Conservation (phyloP, 768 basidiomycete genomes). For the Leccinum pellstonianum region DNA sequence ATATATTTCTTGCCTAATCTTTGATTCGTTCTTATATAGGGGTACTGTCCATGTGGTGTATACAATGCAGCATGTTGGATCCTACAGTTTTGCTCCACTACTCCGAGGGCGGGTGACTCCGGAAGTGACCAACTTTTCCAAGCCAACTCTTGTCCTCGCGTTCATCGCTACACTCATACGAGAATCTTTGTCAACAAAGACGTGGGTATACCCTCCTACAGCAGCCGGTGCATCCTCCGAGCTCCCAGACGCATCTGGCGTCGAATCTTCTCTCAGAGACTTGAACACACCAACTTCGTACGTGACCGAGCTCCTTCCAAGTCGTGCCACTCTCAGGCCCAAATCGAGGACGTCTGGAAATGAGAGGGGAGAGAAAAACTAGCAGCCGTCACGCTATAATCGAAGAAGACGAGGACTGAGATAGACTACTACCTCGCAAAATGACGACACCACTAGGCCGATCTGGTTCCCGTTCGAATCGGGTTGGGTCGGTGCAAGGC, state of each 20-base stretch:
- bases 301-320: constrained; percentile 73
- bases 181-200: constrained; percentile 67
- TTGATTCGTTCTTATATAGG: not conserved
- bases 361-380: constrained; percentile 72
- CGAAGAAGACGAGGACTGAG: not conserved
- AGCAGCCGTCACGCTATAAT: not conserved
- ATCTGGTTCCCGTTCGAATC: constrained; percentile 40
- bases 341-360: constrained; percentile 73
- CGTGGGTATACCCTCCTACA: constrained; percentile 70
- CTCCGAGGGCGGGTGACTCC: not conserved
- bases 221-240: constrained; percentile 33
- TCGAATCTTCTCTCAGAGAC: constrained; percentile 5
- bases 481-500: constrained; percentile 49
- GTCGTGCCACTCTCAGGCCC: constrained; percentile 62
- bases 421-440: constrained; percentile 52
- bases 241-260: constrained; percentile 9
- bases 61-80: not conserved
- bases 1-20: constrained; percentile 1
- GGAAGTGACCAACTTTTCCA: constrained; percentile 27
- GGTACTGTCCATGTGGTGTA: not conserved
- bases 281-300: constrained; percentile 81
- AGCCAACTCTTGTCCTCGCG: constrained; percentile 41
- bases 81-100: constrained; percentile 21
- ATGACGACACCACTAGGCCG: constrained; percentile 77
- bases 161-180: constrained; percentile 56